A percentile compares a stretch with the other conserved stretches of the same genome.
phyloP scores from a whole-genome alignment of 345 rosid species.

The Pugionium cornutum region DNA sequence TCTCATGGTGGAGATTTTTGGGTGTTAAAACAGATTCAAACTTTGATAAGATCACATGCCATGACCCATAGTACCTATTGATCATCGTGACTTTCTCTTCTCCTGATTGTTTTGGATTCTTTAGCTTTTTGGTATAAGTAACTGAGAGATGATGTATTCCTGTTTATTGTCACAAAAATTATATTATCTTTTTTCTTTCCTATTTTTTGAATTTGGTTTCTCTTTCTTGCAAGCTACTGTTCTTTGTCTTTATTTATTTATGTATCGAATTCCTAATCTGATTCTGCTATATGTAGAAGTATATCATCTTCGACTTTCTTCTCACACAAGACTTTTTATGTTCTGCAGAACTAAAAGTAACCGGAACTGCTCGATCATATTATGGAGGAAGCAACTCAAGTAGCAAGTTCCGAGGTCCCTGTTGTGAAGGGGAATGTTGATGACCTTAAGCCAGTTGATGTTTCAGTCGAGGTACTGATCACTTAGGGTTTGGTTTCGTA shows the following conservation, averaged over 20 bases:
- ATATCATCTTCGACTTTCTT: slow-evolving; percentile 17
- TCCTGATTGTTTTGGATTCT: slow-evolving; percentile 34
- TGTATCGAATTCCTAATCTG: background rate
- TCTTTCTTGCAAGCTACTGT: slow-evolving; percentile 44
- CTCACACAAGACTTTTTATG: slow-evolving; percentile 7
- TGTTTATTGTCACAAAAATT: slow-evolving; percentile 31
- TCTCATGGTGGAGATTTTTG: slow-evolving; percentile 20
- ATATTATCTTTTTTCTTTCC: slow-evolving; percentile 34
- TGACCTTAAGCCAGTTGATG: slow-evolving; percentile 42
- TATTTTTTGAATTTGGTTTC: slow-evolving; percentile 16
- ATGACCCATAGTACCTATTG: slow-evolving; percentile 24
- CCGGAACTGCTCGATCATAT: slow-evolving; percentile 22
- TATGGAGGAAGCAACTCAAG: slow-evolving; percentile 67
- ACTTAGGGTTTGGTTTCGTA: background rate
- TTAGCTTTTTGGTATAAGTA: slow-evolving; percentile 24
- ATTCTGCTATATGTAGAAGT: slow-evolving; percentile 6
- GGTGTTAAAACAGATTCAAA: slow-evolving; percentile 20
- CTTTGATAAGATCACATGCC: slow-evolving; percentile 37
- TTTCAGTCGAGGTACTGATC: slow-evolving; percentile 56
- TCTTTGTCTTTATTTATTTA: slow-evolving; percentile 10
- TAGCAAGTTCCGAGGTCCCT: slow-evolving; percentile 54
- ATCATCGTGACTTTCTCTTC: slow-evolving; percentile 30
- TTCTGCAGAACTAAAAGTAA: slow-evolving; percentile 29
- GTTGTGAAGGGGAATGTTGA: slow-evolving; percentile 48
- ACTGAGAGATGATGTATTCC: slow-evolving; percentile 23